These are phyloP conservation scores for Leucosporidium yakuticum DNA, from an alignment of 768 basidiomycete species.

Conservation along the genomic window DNA sequence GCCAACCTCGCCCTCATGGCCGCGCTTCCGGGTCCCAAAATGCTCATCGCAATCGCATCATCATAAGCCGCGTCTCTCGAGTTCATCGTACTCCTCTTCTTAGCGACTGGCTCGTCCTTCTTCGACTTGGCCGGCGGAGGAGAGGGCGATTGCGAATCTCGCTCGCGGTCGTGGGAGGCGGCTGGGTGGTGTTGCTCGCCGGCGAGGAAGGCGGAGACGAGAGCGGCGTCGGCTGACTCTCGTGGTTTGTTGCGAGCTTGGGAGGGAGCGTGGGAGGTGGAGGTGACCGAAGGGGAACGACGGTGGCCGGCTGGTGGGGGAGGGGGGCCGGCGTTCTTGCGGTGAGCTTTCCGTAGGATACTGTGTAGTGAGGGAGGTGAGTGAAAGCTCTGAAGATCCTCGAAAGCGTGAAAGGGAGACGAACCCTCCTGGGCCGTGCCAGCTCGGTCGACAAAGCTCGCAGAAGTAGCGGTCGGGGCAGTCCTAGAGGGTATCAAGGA, in stretches of 20 bases:
- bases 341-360: conserved; percentile 51
- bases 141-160: not conserved
- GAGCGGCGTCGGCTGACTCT: conserved; percentile 31
- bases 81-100: conserved; percentile 95
- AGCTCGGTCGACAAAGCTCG: conserved; percentile 81
- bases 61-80: conserved; percentile 86
- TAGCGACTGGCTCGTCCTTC: conserved; percentile 46
- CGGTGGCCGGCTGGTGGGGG: conserved; percentile 47
- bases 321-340: conserved; percentile 49
- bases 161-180: not conserved
- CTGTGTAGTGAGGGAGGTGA: not conserved
- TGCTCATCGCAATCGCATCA: conserved; percentile 53
- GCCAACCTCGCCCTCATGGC: conserved; percentile 36
- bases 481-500: conserved; percentile 44
- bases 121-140: not conserved
- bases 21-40: conserved; percentile 22
- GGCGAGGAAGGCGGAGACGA: conserved; percentile 18
- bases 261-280: conserved; percentile 54
- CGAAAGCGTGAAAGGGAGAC: not conserved
- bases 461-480: conserved; percentile 78
- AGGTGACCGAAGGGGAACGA: conserved; percentile 57
- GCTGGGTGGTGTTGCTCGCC: conserved; percentile 22
- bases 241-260: conserved; percentile 9
- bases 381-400: not conserved
- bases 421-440: conserved; percentile 52